These are phyloP conservation scores for Saccharomyces hybrid DNA, from an alignment of 1,139 yeast genomes.

Conservation along the genomic window DNA sequence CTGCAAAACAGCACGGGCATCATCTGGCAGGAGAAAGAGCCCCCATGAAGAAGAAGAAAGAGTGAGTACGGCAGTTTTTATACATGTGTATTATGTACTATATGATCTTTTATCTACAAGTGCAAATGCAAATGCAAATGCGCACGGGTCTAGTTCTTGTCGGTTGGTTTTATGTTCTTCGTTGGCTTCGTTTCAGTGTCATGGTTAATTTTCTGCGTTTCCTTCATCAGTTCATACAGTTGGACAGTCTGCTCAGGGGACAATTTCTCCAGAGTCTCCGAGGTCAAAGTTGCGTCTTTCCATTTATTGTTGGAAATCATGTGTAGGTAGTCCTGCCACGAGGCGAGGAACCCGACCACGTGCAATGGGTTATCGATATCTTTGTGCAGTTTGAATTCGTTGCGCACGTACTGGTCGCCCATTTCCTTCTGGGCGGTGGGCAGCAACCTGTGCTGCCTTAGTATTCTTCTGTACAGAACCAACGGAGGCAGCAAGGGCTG, in stretches of 20 bases:
- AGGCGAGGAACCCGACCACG: constrained; percentile 83
- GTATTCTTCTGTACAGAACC: constrained; percentile 61
- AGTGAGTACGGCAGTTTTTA: background rate
- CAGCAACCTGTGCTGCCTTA: constrained; percentile 67
- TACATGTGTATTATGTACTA: background rate
- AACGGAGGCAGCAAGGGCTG: constrained; percentile 76
- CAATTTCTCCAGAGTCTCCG: constrained; percentile 67
- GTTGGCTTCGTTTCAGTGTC: background rate
- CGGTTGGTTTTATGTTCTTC: background rate
- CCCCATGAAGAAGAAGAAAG: constrained; percentile 5
- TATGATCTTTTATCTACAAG: background rate
- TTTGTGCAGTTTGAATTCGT: constrained; percentile 84
- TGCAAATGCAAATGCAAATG: background rate
- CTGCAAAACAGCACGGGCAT: constrained; percentile 71
- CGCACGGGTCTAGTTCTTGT: background rate
- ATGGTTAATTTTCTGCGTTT: constrained; percentile 36
- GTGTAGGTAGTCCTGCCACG: constrained; percentile 88
- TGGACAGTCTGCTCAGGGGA: constrained; percentile 91
- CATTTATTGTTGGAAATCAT: constrained; percentile 69
- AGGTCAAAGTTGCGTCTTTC: constrained; percentile 61
- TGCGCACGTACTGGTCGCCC: constrained; percentile 84
- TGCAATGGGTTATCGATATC: constrained; percentile 81
- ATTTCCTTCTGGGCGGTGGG: constrained; percentile 65
- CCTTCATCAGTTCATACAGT: constrained; percentile 62
- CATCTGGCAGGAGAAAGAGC: constrained; percentile 53